A percentile compares a stretch with the other conserved stretches of the same genome.
Conservation (phyloP, 2,329 filamentous ascomycete species). For the Talaromyces amestolkiae region DNA sequence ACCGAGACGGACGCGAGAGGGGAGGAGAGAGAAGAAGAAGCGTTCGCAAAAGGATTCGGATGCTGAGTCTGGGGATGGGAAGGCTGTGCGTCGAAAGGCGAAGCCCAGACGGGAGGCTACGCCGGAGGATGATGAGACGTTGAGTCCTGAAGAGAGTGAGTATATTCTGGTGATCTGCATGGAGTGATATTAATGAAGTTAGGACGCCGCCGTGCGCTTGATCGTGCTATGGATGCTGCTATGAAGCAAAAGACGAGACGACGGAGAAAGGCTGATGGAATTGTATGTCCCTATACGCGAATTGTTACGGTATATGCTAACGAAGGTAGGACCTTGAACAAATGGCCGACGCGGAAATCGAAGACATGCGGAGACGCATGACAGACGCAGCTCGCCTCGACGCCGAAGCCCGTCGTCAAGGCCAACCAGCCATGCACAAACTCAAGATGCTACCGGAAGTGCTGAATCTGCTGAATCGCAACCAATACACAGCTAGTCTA, state of each 20-base stretch:
- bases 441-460: slow-evolving; percentile 91
- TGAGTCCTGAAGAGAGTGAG: slow-evolving; percentile 80
- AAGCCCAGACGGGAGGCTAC: slow-evolving; percentile 51
- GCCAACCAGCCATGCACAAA: slow-evolving; percentile 84
- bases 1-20: slow-evolving; percentile 67
- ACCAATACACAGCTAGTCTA: slow-evolving; percentile 74
- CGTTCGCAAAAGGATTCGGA: slow-evolving; percentile 69
- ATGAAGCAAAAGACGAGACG: slow-evolving; percentile 76
- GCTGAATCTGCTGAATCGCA: slow-evolving; percentile 81
- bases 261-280: slow-evolving; percentile 78
- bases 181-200: slow-evolving; percentile 5
- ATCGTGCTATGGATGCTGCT: slow-evolving; percentile 82
- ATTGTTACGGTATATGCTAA: background rate
- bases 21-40: slow-evolving; percentile 60
- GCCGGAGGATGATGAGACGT: slow-evolving; percentile 69
- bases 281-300: slow-evolving; percentile 55
- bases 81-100: slow-evolving; percentile 49
- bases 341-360: slow-evolving; percentile 85
- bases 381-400: slow-evolving; percentile 84
- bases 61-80: slow-evolving; percentile 48
- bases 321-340: slow-evolving; percentile 74
- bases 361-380: slow-evolving; percentile 84
- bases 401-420: slow-evolving; percentile 73
- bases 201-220: slow-evolving; percentile 75
- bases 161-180: slow-evolving; percentile 23